A percentile compares a stretch with the other conserved stretches of the same genome.
phyloP scores from a whole-genome alignment of 1,139 yeast genomes.

The Lodderomyces margitis region DNA sequence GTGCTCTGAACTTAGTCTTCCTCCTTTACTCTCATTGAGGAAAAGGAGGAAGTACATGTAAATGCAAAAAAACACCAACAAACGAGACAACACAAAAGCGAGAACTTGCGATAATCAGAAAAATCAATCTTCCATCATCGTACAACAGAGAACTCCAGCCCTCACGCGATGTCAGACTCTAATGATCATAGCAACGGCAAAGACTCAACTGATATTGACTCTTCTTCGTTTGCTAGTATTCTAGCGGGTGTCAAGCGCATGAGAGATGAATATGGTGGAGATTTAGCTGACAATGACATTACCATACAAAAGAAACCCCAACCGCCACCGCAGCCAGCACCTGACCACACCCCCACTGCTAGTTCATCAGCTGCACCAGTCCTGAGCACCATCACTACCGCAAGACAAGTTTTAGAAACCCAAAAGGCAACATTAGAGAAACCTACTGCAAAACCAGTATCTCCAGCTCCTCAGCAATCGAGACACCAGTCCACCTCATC shows the following conservation, averaged over 20 bases:
- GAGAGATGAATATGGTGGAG: constrained; percentile 31
- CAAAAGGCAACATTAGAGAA: constrained; percentile 11
- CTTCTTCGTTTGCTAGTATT: constrained; percentile 63
- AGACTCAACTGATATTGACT: constrained; percentile 25
- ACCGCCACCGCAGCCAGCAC: constrained; percentile 4
- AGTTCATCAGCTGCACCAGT: not conserved
- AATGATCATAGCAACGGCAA: constrained; percentile 1
- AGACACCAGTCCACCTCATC: constrained; percentile 6
- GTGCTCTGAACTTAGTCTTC: too few relatives aligned
- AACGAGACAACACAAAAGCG: too few relatives aligned
- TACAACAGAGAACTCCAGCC: not conserved
- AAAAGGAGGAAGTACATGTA: too few relatives aligned
- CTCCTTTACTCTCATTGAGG: too few relatives aligned
- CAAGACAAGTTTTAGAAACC: constrained; percentile 1
- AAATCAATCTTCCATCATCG: too few relatives aligned
- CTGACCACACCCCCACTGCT: not conserved
- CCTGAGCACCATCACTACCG: constrained; percentile 2
- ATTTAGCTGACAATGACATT: constrained; percentile 6
- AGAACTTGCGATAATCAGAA: too few relatives aligned
- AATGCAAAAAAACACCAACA: too few relatives aligned
- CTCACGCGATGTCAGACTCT: not conserved
- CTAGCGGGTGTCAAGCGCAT: constrained; percentile 60
- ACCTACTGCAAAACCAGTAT: constrained; percentile 13
- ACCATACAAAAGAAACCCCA: constrained; percentile 4
- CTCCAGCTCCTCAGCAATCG: constrained; percentile 5